These are phyloP conservation scores for Septoria linicola DNA, from an alignment of 2,329 filamentous ascomycete genomes.

Conservation along the genomic window DNA sequence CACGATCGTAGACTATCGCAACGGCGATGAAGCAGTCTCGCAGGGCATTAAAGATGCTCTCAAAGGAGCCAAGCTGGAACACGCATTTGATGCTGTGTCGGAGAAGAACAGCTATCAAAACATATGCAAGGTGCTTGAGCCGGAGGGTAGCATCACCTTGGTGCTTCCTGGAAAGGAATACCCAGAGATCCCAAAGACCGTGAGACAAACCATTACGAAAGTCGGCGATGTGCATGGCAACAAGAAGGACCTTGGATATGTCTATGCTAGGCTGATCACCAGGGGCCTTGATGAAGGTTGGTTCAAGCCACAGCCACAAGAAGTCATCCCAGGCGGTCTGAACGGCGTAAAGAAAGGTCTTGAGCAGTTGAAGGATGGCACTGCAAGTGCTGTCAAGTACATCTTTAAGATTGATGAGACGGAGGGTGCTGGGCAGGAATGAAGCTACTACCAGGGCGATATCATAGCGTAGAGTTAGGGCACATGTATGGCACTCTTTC, in stretches of 20 bases:
- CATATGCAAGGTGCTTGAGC: constrained; percentile 42
- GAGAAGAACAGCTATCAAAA: constrained; percentile 39
- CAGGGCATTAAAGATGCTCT: constrained; percentile 36
- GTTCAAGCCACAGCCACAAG: constrained; percentile 42
- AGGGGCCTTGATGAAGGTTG: constrained; percentile 39
- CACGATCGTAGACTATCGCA: constrained; percentile 60
- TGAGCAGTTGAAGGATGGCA: constrained; percentile 57
- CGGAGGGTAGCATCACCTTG: constrained; percentile 36
- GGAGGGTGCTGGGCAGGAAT: constrained; percentile 18
- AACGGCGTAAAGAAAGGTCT: constrained; percentile 55
- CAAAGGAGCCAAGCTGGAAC: constrained; percentile 30
- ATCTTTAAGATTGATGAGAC: constrained; percentile 59
- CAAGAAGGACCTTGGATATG: constrained; percentile 39
- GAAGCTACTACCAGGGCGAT: too few species aligned
- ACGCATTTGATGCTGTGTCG: constrained; percentile 38
- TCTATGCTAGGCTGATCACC: constrained; percentile 36
- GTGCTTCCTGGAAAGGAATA: constrained; percentile 44
- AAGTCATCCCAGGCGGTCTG: constrained; percentile 57
- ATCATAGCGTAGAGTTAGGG: too few species aligned
- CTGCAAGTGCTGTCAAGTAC: constrained; percentile 66
- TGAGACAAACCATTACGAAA: constrained; percentile 42
- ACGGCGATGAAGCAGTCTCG: constrained; percentile 35
- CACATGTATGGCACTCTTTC: too few species aligned
- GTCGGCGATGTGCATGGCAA: constrained; percentile 35
- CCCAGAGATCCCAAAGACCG: constrained; percentile 41